phyloP scores from a whole-genome alignment of 352 stramenopile genomes.

The Aphanomyces euteiches region DNA sequence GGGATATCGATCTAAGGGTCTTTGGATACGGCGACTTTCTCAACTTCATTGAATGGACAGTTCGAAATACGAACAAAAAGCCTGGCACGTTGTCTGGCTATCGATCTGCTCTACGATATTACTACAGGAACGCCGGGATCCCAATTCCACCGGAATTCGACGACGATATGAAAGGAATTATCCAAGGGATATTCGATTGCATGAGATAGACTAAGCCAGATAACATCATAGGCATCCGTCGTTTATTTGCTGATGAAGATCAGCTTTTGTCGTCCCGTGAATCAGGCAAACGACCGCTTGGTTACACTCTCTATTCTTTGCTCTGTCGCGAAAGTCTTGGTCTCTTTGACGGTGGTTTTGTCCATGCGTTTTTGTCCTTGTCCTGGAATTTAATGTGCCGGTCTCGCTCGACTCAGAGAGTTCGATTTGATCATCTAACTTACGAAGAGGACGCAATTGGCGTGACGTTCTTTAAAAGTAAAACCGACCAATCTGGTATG shows the following conservation, averaged over 20 bases:
- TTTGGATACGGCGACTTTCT: background rate
- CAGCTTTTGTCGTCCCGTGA: background rate
- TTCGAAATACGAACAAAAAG: background rate
- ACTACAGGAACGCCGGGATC: background rate
- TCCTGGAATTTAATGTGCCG: slow-evolving; percentile 16
- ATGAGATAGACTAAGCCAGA: no score
- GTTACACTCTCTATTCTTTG: background rate
- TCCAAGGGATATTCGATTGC: slow-evolving; percentile 5
- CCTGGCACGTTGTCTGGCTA: background rate
- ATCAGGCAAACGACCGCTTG: background rate
- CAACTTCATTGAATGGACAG: background rate
- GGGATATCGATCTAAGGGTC: background rate
- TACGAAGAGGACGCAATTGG: slow-evolving; percentile 37
- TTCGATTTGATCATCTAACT: slow-evolving; percentile 29
- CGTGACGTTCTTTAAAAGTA: slow-evolving; percentile 42
- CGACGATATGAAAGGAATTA: background rate
- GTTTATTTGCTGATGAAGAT: background rate
- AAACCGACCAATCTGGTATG: slow-evolving; percentile 36
- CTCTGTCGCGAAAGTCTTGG: background rate
- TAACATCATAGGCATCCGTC: slow-evolving; percentile 1
- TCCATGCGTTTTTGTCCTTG: background rate
- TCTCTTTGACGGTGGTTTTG: background rate
- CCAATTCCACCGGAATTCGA: background rate
- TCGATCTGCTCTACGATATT: background rate
- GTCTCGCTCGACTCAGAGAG: background rate